phyloP scores from a whole-genome alignment of 768 basidiomycete genomes.

The Dioszegia crocea region DNA sequence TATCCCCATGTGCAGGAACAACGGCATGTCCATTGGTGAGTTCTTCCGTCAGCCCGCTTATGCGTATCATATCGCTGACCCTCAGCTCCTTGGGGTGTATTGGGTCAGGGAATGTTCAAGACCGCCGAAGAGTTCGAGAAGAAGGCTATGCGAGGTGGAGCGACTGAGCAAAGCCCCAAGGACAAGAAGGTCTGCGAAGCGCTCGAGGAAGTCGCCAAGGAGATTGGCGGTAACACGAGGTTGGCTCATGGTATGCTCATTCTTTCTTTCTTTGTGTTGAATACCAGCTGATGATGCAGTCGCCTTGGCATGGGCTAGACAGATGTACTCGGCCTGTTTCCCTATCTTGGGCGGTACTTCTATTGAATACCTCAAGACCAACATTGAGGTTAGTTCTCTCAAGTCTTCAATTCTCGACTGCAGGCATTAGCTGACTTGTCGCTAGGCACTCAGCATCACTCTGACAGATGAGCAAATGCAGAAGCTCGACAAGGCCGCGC shows the following conservation, averaged over 20 bases:
- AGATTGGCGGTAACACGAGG: constrained; percentile 30
- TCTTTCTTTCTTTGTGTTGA: background rate
- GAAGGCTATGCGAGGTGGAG: constrained; percentile 19
- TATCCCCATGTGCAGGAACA: constrained; percentile 51
- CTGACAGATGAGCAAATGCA: constrained; percentile 35
- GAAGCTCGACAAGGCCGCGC: constrained; percentile 30
- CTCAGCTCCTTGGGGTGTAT: constrained; percentile 53
- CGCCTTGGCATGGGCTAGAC: constrained; percentile 37
- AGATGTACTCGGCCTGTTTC: constrained; percentile 33
- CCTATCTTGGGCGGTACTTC: constrained; percentile 42
- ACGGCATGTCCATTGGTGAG: constrained; percentile 23
- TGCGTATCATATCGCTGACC: background rate
- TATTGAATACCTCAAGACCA: constrained; percentile 31
- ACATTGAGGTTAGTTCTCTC: constrained; percentile 15
- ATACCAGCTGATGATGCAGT: constrained; percentile 12
- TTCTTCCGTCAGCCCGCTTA: background rate
- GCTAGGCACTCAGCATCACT: constrained; percentile 27
- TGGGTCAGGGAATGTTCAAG: constrained; percentile 52
- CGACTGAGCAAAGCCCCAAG: constrained; percentile 9
- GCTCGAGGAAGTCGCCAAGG: constrained; percentile 37
- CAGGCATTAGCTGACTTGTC: background rate
- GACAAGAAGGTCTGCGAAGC: constrained; percentile 23
- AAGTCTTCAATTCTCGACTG: no score
- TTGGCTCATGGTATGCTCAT: constrained; percentile 16
- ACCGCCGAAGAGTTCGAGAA: constrained; percentile 27